These are phyloP conservation scores for Psilocybe cyanescens DNA, from an alignment of 768 basidiomycete genomes.

Conservation along the genomic window DNA sequence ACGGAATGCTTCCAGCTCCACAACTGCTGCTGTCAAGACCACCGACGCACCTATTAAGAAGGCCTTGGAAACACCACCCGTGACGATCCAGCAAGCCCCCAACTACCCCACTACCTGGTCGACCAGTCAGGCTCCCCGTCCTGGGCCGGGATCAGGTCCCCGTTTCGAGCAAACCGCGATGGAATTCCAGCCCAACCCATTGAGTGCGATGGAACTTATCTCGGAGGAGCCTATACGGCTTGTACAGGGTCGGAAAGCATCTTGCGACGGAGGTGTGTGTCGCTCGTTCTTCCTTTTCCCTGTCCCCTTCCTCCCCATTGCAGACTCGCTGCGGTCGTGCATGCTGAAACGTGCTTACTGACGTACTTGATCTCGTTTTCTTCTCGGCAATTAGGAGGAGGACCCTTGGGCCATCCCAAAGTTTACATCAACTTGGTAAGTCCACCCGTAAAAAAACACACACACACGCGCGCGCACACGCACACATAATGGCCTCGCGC, in stretches of 20 bases:
- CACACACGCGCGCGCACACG: not conserved
- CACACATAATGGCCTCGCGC: too few relatives aligned
- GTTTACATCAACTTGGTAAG: constrained; percentile 94
- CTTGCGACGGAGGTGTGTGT: constrained; percentile 91
- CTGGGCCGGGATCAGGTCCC: constrained; percentile 60
- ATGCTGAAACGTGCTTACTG: constrained; percentile 3
- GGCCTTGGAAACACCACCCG: constrained; percentile 26
- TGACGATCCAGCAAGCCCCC: constrained; percentile 70
- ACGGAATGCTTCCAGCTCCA: constrained; percentile 33
- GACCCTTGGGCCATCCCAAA: constrained; percentile 95
- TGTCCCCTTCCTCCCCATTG: not conserved
- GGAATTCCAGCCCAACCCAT: constrained; percentile 86
- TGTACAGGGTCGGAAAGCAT: constrained; percentile 81
- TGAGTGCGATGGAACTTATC: constrained; percentile 91
- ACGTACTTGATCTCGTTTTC: constrained; percentile 9
- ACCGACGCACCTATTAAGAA: constrained; percentile 25
- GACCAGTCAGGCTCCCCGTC: constrained; percentile 75
- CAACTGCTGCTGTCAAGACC: constrained; percentile 28
- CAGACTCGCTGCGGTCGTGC: not conserved
- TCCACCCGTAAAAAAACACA: constrained; percentile 11
- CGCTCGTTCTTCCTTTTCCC: constrained; percentile 13
- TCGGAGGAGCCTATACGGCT: constrained; percentile 83
- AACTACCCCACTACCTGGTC: constrained; percentile 88
- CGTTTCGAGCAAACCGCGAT: constrained; percentile 93
- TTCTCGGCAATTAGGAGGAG: constrained; percentile 66